These are phyloP conservation scores for Geoglossum cookeanum DNA, from an alignment of 2,329 filamentous ascomycete genomes.

Conservation along the genomic window DNA sequence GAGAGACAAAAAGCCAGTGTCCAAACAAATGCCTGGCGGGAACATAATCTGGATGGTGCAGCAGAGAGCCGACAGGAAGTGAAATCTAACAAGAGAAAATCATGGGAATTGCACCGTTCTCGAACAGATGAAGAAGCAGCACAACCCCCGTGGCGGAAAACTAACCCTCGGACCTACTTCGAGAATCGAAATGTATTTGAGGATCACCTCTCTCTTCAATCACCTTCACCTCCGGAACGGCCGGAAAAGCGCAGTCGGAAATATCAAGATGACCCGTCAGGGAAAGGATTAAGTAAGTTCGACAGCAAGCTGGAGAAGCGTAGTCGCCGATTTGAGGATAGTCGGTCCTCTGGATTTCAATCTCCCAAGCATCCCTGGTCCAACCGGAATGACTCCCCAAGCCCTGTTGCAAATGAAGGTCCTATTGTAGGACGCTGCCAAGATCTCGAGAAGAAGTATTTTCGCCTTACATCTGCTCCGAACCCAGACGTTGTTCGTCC, in stretches of 20 bases:
- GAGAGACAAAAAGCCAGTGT: constrained; percentile 29
- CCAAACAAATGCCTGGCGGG: background rate
- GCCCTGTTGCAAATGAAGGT: constrained; percentile 27
- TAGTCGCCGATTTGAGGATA: constrained; percentile 63
- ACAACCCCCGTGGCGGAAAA: constrained; percentile 52
- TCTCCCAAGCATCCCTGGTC: constrained; percentile 18
- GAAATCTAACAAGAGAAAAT: constrained; percentile 63
- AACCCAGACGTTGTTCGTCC: constrained; percentile 80
- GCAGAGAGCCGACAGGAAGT: background rate
- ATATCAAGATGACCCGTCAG: constrained; percentile 25
- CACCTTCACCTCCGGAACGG: constrained; percentile 23
- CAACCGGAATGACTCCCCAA: constrained; percentile 27
- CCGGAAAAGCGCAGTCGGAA: constrained; percentile 28
- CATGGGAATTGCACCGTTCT: constrained; percentile 39
- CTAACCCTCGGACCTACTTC: constrained; percentile 34
- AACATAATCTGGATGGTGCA: background rate
- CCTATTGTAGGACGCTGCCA: constrained; percentile 77
- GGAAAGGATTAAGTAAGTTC: constrained; percentile 62
- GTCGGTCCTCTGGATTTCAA: constrained; percentile 25
- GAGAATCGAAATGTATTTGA: constrained; percentile 32
- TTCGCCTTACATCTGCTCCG: constrained; percentile 79
- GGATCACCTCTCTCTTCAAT: constrained; percentile 52
- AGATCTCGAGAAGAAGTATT: constrained; percentile 78
- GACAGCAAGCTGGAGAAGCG: constrained; percentile 74
- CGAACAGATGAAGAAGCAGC: constrained; percentile 13